Percentiles rank a stretch among this genome's conserved stretches.
Evolutionary conservation across 495 filamentous ascomycete species (phyloP).

Genomic region (Neurospora sp.): DNA sequence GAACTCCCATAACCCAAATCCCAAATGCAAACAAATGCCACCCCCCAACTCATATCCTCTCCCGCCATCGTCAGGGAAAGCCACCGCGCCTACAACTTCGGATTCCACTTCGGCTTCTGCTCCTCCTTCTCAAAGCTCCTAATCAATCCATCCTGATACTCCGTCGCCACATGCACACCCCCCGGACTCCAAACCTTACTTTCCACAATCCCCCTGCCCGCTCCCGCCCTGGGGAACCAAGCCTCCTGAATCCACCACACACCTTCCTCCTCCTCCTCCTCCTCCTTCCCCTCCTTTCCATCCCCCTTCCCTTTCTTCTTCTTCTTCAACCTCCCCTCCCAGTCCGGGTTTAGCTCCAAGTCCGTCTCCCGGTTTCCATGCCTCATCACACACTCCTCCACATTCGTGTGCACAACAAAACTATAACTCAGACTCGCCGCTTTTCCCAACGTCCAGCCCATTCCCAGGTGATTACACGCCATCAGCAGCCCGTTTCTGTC

Average conservation of each 20-base stretch:
- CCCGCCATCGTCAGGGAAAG: too few species aligned
- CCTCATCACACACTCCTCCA: conserved; percentile 30
- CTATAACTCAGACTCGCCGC: conserved; percentile 54
- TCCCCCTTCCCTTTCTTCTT: conserved; percentile 11
- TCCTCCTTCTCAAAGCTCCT: conserved; percentile 5
- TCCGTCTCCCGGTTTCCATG: conserved; percentile 11
- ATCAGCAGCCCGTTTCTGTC: conserved; percentile 62
- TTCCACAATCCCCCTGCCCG: conserved; percentile 49
- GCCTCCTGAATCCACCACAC: conserved; percentile 65
- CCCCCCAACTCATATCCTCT: too few species aligned
- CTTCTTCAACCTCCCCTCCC: conserved; percentile 50
- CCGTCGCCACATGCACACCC: conserved; percentile 51
- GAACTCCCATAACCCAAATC: not conserved
- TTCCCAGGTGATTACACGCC: conserved; percentile 48
- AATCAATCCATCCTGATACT: conserved; percentile 53
- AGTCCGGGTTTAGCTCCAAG: conserved; percentile 51
- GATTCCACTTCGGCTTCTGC: conserved; percentile 3
- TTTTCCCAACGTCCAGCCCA: conserved; percentile 36
- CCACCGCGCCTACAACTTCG: not conserved
- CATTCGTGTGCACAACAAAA: conserved; percentile 50
- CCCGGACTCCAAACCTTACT: conserved; percentile 54
- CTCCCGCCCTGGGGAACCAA: conserved; percentile 44
- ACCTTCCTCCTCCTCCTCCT: conserved; percentile 17
- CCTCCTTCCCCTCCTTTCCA: not conserved
- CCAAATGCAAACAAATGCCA: not conserved